These are phyloP conservation scores for Cladosporium phlei DNA, from an alignment of 2,329 filamentous ascomycete species.

Conservation along the genomic window DNA sequence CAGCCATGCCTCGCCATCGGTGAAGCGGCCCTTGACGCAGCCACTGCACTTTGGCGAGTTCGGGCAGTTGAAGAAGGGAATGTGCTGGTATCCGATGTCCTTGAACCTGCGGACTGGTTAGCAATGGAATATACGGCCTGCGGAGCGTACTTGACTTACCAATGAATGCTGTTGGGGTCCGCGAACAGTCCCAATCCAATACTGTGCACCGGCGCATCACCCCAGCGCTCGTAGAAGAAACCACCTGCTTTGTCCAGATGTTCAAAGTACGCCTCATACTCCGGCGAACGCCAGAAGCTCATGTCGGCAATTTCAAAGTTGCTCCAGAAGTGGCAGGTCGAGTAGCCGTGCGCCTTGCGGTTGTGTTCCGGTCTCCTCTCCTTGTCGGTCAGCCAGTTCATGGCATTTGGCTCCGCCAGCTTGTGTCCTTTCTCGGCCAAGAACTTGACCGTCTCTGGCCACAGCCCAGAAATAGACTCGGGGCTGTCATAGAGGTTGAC, in stretches of 20 bases:
- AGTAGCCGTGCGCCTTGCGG: constrained; percentile 80
- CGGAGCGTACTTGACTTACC: constrained; percentile 53
- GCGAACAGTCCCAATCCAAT: constrained; percentile 90
- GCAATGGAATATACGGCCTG: neutral
- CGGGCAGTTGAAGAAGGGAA: constrained; percentile 98
- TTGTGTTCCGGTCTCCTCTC: constrained; percentile 73
- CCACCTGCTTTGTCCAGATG: constrained; percentile 90
- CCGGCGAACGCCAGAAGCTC: constrained; percentile 83
- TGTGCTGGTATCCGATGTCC: constrained; percentile 97
- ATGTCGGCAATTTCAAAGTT: constrained; percentile 97
- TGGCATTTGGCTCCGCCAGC: constrained; percentile 76
- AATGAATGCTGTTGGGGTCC: constrained; percentile 85
- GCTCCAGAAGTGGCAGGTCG: constrained; percentile 98
- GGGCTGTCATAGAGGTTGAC: constrained; percentile 95
- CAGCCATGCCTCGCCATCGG: constrained; percentile 79
- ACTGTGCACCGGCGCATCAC: constrained; percentile 93
- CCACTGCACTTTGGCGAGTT: constrained; percentile 91
- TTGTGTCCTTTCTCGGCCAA: constrained; percentile 72
- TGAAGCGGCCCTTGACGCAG: constrained; percentile 81
- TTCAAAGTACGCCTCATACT: constrained; percentile 93
- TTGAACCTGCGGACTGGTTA: constrained; percentile 71
- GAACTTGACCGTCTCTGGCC: constrained; percentile 95
- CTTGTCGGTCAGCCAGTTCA: constrained; percentile 80
- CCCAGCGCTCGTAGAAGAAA: constrained; percentile 99
- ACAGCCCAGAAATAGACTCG: constrained; percentile 77